Base-by-base conservation (phyloP, 2,329 filamentous ascomycete species). In the Akanthomyces muscarius region DNA sequence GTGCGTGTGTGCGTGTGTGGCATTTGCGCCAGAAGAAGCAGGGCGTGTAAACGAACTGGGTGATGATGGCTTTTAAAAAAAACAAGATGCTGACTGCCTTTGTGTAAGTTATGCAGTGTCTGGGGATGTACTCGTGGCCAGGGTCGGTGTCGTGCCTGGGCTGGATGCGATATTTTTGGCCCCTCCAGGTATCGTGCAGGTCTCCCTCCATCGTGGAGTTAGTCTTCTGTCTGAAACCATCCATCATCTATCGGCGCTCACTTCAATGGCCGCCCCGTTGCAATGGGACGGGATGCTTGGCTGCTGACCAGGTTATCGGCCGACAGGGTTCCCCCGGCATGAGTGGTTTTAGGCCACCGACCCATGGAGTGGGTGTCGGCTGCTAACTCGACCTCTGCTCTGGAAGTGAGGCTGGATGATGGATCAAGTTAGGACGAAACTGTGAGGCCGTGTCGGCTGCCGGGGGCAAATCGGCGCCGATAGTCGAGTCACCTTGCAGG, bases 401-500 rank as follows among this genome's bases (percentile, higher is more conserved):
- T 36, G 50, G 5, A 52, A 52, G 28, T 52, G 50, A 52, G 28
- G 50, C 50, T 52, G 38, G 14, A 3, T 36, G 13, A 16, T 50
- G 47, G 1, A 44, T 30, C 45, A 51, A 59, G 45, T 33, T 60
- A 28, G 23, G 36, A 36, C 7, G 50, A 18, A 55, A 41, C 5
- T 25, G 21, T 21, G n/a, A 28, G 28, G 42, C 45, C 33, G 33
- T 11, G 47, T 60, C 57, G 57, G 57, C 55, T 42, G 36, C 57
- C 23, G 47, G 28, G 36, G 36, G 47, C 36, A 60, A 59, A 51
- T 60, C 57, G 57, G 57, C 57, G 42, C 57, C 57, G 45, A 51
- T 51, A 11, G 38, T 41, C 14, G 38, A 41, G 44, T 47, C 44
- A 47, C 7, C n/a, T 47, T 11, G 44, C 38, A 41, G 33, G 7